These are phyloP conservation scores for Trichoderma gamsii DNA, from an alignment of 495 filamentous ascomycete species.

Conservation along the genomic window DNA sequence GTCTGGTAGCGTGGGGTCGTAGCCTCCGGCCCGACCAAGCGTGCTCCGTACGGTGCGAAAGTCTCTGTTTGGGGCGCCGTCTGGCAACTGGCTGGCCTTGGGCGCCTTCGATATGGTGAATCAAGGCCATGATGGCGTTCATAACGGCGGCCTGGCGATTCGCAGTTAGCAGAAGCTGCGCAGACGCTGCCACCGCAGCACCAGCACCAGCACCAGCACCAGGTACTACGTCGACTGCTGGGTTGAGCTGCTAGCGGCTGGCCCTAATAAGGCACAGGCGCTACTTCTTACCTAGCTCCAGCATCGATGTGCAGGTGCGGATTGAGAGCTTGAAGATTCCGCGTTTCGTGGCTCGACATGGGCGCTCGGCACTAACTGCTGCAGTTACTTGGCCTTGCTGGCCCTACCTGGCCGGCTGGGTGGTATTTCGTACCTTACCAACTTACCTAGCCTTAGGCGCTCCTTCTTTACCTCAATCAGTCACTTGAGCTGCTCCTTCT, in stretches of 20 bases:
- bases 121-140: conserved; percentile 1
- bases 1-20: conserved; percentile 9
- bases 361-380: conserved; percentile 11
- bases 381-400: neutral
- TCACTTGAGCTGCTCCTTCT: neutral
- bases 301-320: no score
- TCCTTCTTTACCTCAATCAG: neutral
- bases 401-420: neutral
- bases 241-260: neutral
- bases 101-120: neutral
- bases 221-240: neutral
- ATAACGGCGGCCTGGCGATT: neutral
- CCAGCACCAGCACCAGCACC: neutral
- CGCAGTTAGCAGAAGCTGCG: neutral
- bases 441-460: neutral
- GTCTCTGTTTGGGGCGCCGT: neutral
- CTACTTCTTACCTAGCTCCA: neutral
- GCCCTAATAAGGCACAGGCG: neutral
- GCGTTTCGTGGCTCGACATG: conserved; percentile 7
- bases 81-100: neutral
- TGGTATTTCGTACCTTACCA: neutral
- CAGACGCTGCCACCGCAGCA: neutral
- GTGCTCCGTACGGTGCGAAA: conserved; percentile 14
- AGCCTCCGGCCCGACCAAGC: conserved; percentile 6
- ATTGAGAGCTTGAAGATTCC: conserved; percentile 9